These are phyloP conservation scores for Termitomyces sp. DNA, from an alignment of 1,284 basidiomycete genomes.

Conservation along the genomic window DNA sequence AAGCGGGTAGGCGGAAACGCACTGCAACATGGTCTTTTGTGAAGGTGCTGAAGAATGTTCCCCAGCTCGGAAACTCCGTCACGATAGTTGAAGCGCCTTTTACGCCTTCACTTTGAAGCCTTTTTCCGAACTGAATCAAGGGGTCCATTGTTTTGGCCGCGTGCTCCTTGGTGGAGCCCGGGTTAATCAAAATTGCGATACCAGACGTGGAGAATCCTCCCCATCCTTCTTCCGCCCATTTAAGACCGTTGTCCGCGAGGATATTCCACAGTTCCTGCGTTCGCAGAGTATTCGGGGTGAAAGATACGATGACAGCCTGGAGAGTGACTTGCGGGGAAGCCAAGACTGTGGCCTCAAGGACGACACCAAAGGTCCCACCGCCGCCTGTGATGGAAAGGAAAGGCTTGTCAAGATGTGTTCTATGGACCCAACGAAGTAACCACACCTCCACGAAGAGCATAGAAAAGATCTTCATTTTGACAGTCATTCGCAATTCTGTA, in stretches of 20 bases:
- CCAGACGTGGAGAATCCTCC: conserved; percentile 40
- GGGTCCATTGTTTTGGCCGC: conserved; percentile 37
- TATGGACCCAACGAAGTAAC: neutral
- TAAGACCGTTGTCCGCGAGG: conserved; percentile 30
- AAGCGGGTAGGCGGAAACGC: conserved; percentile 12
- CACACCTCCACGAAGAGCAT: conserved; percentile 32
- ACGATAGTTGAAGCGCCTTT: conserved; percentile 24
- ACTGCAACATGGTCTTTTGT: conserved; percentile 26
- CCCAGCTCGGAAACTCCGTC: conserved; percentile 33
- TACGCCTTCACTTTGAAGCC: conserved; percentile 23
- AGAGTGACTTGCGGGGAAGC: conserved; percentile 30
- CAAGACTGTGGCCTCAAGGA: conserved; percentile 30
- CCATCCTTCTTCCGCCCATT: conserved; percentile 48
- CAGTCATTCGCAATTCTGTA: conserved; percentile 27
- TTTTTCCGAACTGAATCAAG: conserved; percentile 31
- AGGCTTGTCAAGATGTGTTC: neutral
- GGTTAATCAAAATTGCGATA: conserved; percentile 28
- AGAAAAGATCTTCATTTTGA: conserved; percentile 34
- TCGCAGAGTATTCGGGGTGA: conserved; percentile 17
- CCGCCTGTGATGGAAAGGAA: conserved; percentile 16
- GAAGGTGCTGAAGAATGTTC: conserved; percentile 35
- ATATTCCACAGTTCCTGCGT: conserved; percentile 26
- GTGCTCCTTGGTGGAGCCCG: conserved; percentile 23
- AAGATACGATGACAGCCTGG: conserved; percentile 25
- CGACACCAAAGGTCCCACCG: conserved; percentile 37